Base-by-base conservation (phyloP, 208 protist genomes). In the Trypanosoma platydactyli region DNA sequence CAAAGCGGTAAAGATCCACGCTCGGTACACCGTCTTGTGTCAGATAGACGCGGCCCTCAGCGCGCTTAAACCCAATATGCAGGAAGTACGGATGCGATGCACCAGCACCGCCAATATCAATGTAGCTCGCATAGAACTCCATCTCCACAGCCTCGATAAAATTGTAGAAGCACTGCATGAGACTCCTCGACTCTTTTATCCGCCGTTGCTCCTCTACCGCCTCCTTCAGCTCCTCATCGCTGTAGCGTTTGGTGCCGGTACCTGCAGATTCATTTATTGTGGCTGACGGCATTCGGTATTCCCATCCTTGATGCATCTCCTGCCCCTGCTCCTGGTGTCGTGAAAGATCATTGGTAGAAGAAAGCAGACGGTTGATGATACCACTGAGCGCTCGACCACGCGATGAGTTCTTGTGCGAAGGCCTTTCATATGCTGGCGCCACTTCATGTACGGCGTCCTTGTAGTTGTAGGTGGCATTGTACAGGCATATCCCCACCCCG, bases 381-480 rank as follows among this genome's bases (percentile, higher is more conserved):
- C 41, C 50, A 13, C 52, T 1, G 3, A 68, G 1, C 16, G 63
- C 40, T 51, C 63, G 60, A 1, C 52, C 20, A 29, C 24, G n/a
- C 20, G 25, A 35, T 27, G 11, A 51, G 54, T 30, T 52, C 46
- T 29, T 12, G 46, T 25, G 20, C 33, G 29, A 3, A 45, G 24
- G 51, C 40, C 30, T 35, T 77, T 9, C 56, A 20, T 49, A 50
- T 48, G 33, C 40, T 40, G 61, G 41, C 0, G 53, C 54, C 24
- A 62, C 54, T 18, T 56, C 61, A 29, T 57, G 62, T 7, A 67
- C 71, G 12, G 89, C 46, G 44, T 91, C 85, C 15, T 68, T 45
- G 56, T 95, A 95, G 64, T 89, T 93, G 25, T 81, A 78, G 0
- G 90, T 94, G 12, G 90, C 85, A 68, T 95, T 95, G 71, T 86